Conservation (phyloP, 1,139 yeast species). For the Cylindricascospora bacillispora region DNA sequence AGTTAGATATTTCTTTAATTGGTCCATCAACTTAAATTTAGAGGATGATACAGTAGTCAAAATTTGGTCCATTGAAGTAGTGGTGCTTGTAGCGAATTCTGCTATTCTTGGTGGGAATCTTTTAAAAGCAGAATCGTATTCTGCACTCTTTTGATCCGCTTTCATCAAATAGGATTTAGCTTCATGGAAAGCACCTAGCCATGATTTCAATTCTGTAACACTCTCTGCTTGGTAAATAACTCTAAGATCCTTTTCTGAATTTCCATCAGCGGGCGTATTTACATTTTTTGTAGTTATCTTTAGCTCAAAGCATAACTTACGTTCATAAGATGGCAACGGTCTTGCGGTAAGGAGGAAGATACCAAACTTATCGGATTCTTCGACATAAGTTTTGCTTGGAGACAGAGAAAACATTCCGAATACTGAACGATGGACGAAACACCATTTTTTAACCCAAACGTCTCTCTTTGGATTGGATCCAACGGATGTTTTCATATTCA, state of each 20-base stretch:
- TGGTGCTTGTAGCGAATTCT: constrained; percentile 61
- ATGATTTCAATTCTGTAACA: constrained; percentile 50
- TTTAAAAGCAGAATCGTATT: constrained; percentile 41
- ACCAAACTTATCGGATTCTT: constrained; percentile 84
- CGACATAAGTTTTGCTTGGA: constrained; percentile 61
- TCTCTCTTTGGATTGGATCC: constrained; percentile 42
- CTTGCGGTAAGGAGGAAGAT: constrained; percentile 54
- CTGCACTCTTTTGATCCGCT: constrained; percentile 27
- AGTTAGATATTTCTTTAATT: constrained; percentile 3
- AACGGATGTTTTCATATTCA: constrained; percentile 58
- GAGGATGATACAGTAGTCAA: constrained; percentile 24
- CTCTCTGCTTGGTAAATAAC: constrained; percentile 69
- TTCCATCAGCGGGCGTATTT: constrained; percentile 1
- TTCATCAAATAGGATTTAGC: constrained; percentile 36
- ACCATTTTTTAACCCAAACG: constrained; percentile 84
- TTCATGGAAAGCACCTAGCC: constrained; percentile 63
- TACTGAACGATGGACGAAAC: constrained; percentile 66
- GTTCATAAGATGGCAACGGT: constrained; percentile 51
- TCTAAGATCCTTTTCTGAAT: constrained; percentile 23
- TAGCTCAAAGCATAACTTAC: constrained; percentile 75
- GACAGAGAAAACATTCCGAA: constrained; percentile 70
- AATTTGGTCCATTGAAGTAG: constrained; percentile 38
- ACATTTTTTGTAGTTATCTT: constrained; percentile 41
- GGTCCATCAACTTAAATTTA: constrained; percentile 5
- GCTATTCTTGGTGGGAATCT: constrained; percentile 58